phyloP scores from a whole-genome alignment of 768 basidiomycete species.

The Amanita brunnescens region DNA sequence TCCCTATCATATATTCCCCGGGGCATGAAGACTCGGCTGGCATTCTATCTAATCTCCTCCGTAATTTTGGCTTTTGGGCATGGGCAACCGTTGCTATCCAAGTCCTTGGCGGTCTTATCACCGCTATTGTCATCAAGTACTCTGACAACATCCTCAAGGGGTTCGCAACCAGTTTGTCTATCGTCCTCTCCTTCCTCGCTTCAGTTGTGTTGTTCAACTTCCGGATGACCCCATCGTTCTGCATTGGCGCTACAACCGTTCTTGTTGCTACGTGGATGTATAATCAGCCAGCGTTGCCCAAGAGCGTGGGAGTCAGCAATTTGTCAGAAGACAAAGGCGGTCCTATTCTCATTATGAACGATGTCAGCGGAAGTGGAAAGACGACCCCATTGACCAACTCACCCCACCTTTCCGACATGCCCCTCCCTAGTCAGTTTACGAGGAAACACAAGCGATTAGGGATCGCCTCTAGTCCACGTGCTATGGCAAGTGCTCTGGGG shows the following conservation, averaged over 20 bases:
- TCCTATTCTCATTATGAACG: slow-evolving; percentile 2
- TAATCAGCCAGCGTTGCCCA: slow-evolving; percentile 53
- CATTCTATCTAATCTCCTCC: slow-evolving; percentile 56
- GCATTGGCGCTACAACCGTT: slow-evolving; percentile 81
- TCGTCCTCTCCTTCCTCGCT: slow-evolving; percentile 91
- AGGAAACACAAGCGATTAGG: slow-evolving; percentile 29
- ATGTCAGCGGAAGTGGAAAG: slow-evolving; percentile 10
- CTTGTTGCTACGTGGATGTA: slow-evolving; percentile 91
- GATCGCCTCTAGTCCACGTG: slow-evolving; percentile 38
- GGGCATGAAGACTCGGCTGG: slow-evolving; percentile 34
- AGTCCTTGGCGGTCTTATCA: slow-evolving; percentile 88
- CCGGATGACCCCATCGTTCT: slow-evolving; percentile 75
- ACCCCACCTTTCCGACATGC: slow-evolving; percentile 39
- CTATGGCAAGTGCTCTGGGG: slow-evolving; percentile 42
- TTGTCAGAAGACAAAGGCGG: slow-evolving; percentile 13
- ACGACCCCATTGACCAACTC: slow-evolving; percentile 20
- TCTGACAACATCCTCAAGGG: slow-evolving; percentile 94
- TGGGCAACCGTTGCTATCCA: slow-evolving; percentile 89
- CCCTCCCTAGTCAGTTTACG: slow-evolving; percentile 53
- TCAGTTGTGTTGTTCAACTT: slow-evolving; percentile 90
- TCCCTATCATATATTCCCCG: slow-evolving; percentile 61
- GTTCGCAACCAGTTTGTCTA: slow-evolving; percentile 93
- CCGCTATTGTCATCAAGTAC: slow-evolving; percentile 95
- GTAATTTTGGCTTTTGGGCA: slow-evolving; percentile 89
- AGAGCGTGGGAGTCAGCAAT: background rate